phyloP scores from a whole-genome alignment of 176 grass and related monocot species.

The Carex parvula region DNA sequence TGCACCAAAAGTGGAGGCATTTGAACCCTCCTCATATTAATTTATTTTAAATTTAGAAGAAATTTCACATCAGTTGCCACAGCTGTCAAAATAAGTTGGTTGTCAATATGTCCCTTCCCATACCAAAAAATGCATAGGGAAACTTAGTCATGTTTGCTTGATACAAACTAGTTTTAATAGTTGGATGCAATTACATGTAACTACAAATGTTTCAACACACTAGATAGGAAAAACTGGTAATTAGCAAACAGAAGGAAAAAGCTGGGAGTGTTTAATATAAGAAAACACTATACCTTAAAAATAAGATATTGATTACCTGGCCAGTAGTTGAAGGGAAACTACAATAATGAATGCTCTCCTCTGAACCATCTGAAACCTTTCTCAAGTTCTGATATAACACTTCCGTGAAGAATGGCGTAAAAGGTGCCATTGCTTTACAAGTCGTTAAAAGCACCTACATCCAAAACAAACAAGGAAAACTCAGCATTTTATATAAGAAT shows the following conservation, averaged over 20 bases:
- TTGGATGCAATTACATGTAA: background rate
- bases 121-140: background rate
- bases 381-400: constrained; percentile 95
- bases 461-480: constrained; percentile 22
- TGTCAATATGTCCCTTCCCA: background rate
- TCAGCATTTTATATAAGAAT: constrained; percentile 5
- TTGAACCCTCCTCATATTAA: background rate
- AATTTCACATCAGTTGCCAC: background rate
- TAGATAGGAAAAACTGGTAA: background rate
- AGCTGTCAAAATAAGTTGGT: background rate
- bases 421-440: constrained; percentile 89
- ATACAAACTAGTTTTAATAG: constrained; percentile 4
- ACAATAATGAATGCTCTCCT: constrained; percentile 93
- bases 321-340: constrained; percentile 81
- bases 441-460: constrained; percentile 84
- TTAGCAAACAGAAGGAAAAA: background rate
- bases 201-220: background rate
- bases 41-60: background rate
- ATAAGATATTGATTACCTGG: constrained; percentile 37
- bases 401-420: constrained; percentile 98
- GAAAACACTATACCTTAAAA: background rate
- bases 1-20: no score
- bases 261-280: constrained; percentile 3
- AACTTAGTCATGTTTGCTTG: background rate
- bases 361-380: constrained; percentile 59